A percentile compares a stretch with the other conserved stretches of the same genome.
Evolutionary conservation across 169 alveolate species (phyloP).

Genomic region (Miamiensis avidus): DNA sequence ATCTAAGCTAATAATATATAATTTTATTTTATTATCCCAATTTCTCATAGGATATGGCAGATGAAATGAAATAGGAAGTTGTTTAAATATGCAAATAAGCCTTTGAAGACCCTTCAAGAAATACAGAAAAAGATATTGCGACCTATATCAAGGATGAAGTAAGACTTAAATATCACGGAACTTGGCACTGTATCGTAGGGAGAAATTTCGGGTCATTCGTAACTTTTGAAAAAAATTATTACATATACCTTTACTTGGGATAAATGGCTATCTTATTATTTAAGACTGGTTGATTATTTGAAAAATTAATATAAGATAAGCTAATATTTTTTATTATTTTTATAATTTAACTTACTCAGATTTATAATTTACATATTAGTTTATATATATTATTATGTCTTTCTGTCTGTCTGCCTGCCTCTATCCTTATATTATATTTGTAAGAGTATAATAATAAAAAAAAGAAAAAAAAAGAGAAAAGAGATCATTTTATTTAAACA

Average conservation of each 20-base stretch:
- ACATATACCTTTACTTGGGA: conserved; percentile 90
- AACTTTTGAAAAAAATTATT: conserved; percentile 86
- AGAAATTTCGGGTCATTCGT: conserved; percentile 88
- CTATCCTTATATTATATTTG: too few relatives aligned
- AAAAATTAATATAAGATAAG: not conserved
- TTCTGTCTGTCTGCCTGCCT: too few relatives aligned
- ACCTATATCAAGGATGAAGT: conserved; percentile 84
- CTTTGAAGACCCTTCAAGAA: conserved; percentile 20
- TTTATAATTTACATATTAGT: too few relatives aligned
- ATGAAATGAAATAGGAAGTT: conserved; percentile 44
- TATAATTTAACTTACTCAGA: too few relatives aligned
- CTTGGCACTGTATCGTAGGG: conserved; percentile 96
- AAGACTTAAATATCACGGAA: conserved; percentile 88
- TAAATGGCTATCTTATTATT: conserved; percentile 88
- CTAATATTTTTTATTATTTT: too few relatives aligned
- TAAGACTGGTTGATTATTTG: conserved; percentile 70
- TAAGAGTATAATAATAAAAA: too few relatives aligned
- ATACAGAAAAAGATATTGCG: conserved; percentile 85
- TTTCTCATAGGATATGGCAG: conserved; percentile 37
- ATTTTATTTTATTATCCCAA: too few relatives aligned
- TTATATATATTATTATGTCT: too few relatives aligned
- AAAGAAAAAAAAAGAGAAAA: too few relatives aligned
- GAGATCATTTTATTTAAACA: too few relatives aligned
- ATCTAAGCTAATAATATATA: too few relatives aligned
- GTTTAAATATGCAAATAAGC: conserved; percentile 35